Percentiles rank a stretch among this genome's conserved stretches.
Conservation (phyloP, 1,284 basidiomycete genomes). For the Trichosporon sp. region DNA sequence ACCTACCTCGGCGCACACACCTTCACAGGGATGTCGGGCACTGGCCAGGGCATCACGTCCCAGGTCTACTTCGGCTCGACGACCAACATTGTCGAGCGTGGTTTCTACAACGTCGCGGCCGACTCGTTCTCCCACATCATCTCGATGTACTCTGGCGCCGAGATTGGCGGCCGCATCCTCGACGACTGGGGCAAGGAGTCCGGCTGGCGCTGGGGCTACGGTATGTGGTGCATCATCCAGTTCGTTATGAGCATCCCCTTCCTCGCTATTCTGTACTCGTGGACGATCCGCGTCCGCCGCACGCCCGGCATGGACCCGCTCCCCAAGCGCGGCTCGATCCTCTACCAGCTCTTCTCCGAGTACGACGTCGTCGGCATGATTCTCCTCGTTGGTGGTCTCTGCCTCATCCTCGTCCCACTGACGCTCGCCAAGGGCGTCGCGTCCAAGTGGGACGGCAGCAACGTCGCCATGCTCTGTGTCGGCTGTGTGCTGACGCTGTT, state of each 20-base stretch:
- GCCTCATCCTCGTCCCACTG: slow-evolving; percentile 20
- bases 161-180: slow-evolving; percentile 22
- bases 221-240: slow-evolving; percentile 22
- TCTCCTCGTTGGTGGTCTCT: slow-evolving; percentile 9
- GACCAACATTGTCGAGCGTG: slow-evolving; percentile 6
- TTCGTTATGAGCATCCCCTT: slow-evolving; percentile 11
- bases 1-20: slow-evolving; percentile 10
- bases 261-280: slow-evolving; percentile 17
- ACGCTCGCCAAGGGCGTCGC: slow-evolving; percentile 17
- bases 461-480: slow-evolving; percentile 15
- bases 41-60: slow-evolving; percentile 1
- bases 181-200: slow-evolving; percentile 15
- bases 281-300: neutral
- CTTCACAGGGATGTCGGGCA: neutral
- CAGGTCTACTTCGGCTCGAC: slow-evolving; percentile 20
- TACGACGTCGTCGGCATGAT: slow-evolving; percentile 21
- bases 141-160: slow-evolving; percentile 21
- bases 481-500: neutral
- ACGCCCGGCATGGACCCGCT: slow-evolving; percentile 16
- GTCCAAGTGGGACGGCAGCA: neutral
- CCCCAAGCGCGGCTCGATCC: neutral
- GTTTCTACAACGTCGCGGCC: slow-evolving; percentile 16
- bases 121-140: slow-evolving; percentile 17
- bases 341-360: slow-evolving; percentile 16
- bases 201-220: slow-evolving; percentile 19